A percentile compares a stretch with the other conserved stretches of the same genome.
Evolutionary conservation across 2,329 filamentous ascomycete species (phyloP).

Genomic region (Pestalotiopsis sp.): DNA sequence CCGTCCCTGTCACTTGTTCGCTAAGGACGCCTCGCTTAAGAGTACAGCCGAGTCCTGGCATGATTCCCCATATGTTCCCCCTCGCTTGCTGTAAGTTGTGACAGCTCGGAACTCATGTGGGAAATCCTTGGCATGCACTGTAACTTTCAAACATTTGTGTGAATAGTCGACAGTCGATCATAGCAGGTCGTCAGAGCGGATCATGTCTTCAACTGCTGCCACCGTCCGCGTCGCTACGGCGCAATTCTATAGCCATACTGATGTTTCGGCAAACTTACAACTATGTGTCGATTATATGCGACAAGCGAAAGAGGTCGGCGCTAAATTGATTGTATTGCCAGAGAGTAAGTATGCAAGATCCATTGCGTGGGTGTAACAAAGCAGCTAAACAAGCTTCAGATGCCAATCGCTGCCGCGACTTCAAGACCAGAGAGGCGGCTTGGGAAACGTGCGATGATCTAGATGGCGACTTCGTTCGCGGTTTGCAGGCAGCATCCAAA

Average conservation of each 20-base stretch:
- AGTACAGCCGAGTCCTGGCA: neutral
- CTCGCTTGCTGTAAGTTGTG: neutral
- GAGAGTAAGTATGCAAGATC: neutral
- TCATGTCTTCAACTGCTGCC: neutral
- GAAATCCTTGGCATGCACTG: neutral
- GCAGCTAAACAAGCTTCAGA: neutral
- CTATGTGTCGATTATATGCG: neutral
- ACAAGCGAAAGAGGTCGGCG: neutral
- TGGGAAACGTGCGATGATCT: constrained; percentile 4
- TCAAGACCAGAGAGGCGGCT: constrained; percentile 1
- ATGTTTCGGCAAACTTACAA: neutral
- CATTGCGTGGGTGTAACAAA: neutral
- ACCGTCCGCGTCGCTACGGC: neutral
- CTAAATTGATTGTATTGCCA: constrained; percentile 4
- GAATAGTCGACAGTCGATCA: neutral
- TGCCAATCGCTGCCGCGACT: neutral
- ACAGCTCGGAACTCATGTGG: neutral
- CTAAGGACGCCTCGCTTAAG: neutral
- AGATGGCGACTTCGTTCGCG: neutral
- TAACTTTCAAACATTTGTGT: neutral
- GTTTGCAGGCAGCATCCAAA: neutral
- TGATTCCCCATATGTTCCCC: neutral
- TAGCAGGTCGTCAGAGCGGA: neutral
- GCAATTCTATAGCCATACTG: constrained; percentile 3
- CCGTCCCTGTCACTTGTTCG: neutral